Conservation (phyloP, 345 rosid species). For the Eutrema yunnanense region DNA sequence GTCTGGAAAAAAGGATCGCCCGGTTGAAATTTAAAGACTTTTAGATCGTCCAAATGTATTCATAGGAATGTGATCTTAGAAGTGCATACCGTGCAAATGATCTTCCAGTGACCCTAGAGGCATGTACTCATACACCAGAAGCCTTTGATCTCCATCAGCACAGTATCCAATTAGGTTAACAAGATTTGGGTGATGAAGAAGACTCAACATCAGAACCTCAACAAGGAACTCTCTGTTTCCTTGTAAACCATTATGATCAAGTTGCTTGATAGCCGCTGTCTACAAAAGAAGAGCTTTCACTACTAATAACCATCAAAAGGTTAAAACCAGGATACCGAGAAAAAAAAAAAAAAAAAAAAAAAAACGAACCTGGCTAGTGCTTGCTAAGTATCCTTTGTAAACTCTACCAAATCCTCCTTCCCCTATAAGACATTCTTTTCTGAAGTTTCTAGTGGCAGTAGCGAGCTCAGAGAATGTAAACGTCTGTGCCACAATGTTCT, state of each 20-base stretch:
- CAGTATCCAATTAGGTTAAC: slow-evolving; percentile 83
- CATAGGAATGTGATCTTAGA: background rate
- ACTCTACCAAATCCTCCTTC: slow-evolving; percentile 94
- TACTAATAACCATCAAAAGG: background rate
- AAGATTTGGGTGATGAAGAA: slow-evolving; percentile 86
- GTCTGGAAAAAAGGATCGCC: slow-evolving; percentile 32
- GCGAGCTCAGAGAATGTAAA: slow-evolving; percentile 76
- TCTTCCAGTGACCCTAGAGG: slow-evolving; percentile 82
- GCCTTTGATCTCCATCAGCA: slow-evolving; percentile 96
- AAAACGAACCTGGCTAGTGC: slow-evolving; percentile 50
- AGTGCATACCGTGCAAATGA: slow-evolving; percentile 63
- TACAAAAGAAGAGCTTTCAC: slow-evolving; percentile 22
- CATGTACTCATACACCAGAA: slow-evolving; percentile 85
- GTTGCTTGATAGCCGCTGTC: slow-evolving; percentile 93
- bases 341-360: background rate
- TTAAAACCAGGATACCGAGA: background rate
- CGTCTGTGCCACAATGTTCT: slow-evolving; percentile 57
- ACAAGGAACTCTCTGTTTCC: slow-evolving; percentile 90
- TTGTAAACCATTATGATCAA: slow-evolving; percentile 81
- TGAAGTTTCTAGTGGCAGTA: slow-evolving; percentile 71
- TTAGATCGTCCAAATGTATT: background rate
- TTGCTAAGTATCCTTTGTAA: slow-evolving; percentile 65
- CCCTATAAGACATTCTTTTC: slow-evolving; percentile 72
- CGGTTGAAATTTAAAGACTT: background rate
- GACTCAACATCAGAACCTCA: slow-evolving; percentile 81